Percentiles rank a stretch among this genome's conserved stretches.
Evolutionary conservation across 2,329 filamentous ascomycete genomes (phyloP).

Genomic region (Penicillium thymicola): DNA sequence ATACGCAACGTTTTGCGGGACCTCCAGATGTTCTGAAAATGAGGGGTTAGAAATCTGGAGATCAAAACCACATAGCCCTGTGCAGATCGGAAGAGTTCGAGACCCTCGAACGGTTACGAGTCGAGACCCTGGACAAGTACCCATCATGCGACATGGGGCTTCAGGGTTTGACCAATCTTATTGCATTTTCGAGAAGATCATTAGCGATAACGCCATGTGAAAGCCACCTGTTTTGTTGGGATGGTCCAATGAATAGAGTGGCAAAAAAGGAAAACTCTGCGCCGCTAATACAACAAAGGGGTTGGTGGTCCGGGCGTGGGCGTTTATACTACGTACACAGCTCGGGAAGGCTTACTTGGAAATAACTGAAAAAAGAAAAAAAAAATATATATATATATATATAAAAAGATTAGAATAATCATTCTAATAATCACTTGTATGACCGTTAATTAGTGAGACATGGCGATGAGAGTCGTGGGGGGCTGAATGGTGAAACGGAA

Average conservation of each 20-base stretch:
- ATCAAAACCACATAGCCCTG: constrained; percentile 7
- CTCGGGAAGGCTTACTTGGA: background rate
- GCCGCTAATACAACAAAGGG: constrained; percentile 13
- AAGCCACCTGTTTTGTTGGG: constrained; percentile 10
- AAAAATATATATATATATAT: background rate
- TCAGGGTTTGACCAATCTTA: background rate
- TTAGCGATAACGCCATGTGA: background rate
- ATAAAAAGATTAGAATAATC: background rate
- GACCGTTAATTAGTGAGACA: constrained; percentile 12
- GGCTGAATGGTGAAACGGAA: constrained; percentile 17
- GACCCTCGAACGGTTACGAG: constrained; percentile 8
- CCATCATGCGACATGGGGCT: background rate
- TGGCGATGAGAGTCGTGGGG: constrained; percentile 15
- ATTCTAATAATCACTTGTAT: background rate
- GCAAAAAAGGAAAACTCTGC: constrained; percentile 19
- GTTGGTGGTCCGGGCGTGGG: constrained; percentile 13
- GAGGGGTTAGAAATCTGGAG: constrained; percentile 10
- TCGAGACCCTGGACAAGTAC: constrained; percentile 5
- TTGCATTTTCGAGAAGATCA: background rate
- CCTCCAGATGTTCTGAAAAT: background rate
- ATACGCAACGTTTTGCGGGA: constrained; percentile 7
- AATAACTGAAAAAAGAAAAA: background rate
- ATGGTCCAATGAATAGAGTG: constrained; percentile 9
- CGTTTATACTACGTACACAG: background rate
- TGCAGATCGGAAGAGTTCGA: constrained; percentile 7